Evolutionary conservation across 495 filamentous ascomycete species (phyloP).

Genomic region (Trichoderma erinaceum): DNA sequence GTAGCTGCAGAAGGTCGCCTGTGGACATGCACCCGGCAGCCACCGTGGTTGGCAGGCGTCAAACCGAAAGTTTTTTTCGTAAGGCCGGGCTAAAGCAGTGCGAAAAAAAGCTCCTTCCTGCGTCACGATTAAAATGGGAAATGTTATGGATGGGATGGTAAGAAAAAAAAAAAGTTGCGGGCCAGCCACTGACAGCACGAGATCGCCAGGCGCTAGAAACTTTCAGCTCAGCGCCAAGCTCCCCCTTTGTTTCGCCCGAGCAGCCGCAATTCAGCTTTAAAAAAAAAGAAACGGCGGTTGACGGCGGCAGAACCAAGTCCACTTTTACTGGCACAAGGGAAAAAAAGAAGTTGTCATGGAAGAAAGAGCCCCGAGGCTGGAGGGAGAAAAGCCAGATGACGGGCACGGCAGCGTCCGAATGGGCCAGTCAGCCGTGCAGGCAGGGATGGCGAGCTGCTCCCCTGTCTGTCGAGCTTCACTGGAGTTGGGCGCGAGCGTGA

Average conservation of each 20-base stretch:
- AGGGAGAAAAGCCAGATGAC: neutral
- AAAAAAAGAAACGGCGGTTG: neutral
- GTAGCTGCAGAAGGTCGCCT: neutral
- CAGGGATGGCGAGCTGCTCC: neutral
- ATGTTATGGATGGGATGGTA: neutral
- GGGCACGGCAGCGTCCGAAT: neutral
- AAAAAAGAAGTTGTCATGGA: neutral
- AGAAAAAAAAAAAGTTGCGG: neutral
- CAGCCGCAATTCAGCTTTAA: neutral
- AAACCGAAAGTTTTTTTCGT: neutral
- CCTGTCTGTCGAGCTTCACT: neutral
- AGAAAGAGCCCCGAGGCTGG: neutral
- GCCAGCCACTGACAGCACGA: conserved; percentile 11
- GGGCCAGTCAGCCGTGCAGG: conserved; percentile 9
- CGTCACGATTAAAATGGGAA: neutral
- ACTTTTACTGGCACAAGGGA: neutral
- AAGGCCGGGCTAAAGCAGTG: neutral
- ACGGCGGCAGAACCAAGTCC: neutral
- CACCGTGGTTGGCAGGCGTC: conserved; percentile 2
- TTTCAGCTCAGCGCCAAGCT: neutral
- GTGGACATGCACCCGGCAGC: conserved; percentile 1
- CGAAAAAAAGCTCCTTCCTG: neutral
- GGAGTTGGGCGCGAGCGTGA: neutral
- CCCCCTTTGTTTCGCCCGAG: neutral
- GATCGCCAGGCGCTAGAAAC: conserved; percentile 6